Evolutionary conservation across 805 yeast genomes (phyloP), one percentile per base, ranked within the genome.

Genomic region (Priceomyces medius): DNA sequence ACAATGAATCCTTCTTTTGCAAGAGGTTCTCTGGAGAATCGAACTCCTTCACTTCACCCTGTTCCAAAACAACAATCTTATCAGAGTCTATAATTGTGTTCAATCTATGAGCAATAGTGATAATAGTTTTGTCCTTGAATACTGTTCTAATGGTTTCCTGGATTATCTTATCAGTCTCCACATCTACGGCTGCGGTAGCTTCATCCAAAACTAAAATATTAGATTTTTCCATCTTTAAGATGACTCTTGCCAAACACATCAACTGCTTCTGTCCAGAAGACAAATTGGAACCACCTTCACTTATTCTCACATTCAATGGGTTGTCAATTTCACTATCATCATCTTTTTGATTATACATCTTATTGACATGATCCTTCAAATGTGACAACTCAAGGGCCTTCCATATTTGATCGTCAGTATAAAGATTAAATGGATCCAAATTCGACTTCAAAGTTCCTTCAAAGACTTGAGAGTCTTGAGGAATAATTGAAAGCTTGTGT

Each of bases 121-220:
- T 68, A 51, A 86, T 86, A 0, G 95, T 86, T 60, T 89, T 75
- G 40, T 84, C 83, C 48, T 79, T 77, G 56, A 86, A 86, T 31
- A 85, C 88, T 1, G 73, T 64, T 63, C 93, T 74, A 38, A 86
- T 86, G 1, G 95, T 86, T 46, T 83, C 79, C 66, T 86, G 95
- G 39, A 86, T 73, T 41, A 85, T 76, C 46, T 79, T 68, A 62
- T 86, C 95, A 2, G 95, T 86, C 56, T 85, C 88, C 27, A 85
- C 90, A 63, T 86, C 95, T 38, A 86, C 93, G 4, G 91, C 89
- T 3, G 95, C 93, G 2, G 95, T 86, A 9, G 95, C 95, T 63
- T 86, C 95, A 62, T 86, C 95, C 54, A 86, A 64, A 7, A 86
- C 81, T 47, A 86, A 69, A 31, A 86, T 76, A 35, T 66, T 64